Percentiles rank a stretch among this genome's conserved stretches.
These are phyloP conservation scores for Aphanomyces stellatus DNA, from an alignment of 352 stramenopile genomes.

Conservation along the genomic window DNA sequence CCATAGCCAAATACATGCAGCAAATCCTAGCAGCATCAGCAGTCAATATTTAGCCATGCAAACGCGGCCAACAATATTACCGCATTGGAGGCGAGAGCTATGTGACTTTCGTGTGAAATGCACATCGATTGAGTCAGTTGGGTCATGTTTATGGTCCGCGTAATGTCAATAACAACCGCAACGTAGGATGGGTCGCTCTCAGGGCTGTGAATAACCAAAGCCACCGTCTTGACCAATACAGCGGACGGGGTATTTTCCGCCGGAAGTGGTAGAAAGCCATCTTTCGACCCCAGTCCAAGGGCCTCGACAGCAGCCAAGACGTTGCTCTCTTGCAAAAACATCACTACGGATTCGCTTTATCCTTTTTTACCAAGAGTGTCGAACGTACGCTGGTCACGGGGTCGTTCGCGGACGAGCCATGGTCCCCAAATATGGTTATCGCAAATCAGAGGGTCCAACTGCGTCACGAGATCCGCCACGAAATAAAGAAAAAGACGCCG, in stretches of 20 bases:
- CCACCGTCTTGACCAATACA: constrained; percentile 57
- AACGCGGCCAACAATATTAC: constrained; percentile 22
- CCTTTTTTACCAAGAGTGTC: background rate
- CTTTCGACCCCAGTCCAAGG: background rate
- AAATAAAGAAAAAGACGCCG: constrained; percentile 11
- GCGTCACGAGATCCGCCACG: background rate
- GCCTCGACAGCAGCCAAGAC: background rate
- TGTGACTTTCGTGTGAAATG: constrained; percentile 16
- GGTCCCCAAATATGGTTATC: background rate
- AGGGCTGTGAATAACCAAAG: constrained; percentile 26
- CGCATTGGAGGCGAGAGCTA: constrained; percentile 41
- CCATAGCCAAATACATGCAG: constrained; percentile 56
- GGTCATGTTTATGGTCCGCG: constrained; percentile 45
- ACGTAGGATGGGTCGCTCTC: constrained; percentile 22
- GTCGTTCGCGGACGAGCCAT: constrained; percentile 4
- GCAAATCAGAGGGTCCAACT: background rate
- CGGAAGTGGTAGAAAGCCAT: background rate
- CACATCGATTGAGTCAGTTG: constrained; percentile 22
- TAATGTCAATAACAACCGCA: constrained; percentile 40
- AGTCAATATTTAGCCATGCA: background rate
- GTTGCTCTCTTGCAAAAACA: background rate
- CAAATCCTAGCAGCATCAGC: constrained; percentile 33
- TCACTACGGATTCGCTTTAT: background rate
- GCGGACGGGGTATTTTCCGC: background rate
- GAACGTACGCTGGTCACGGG: background rate